Evolutionary conservation across 805 yeast species (phyloP).

Genomic region (Myxozyma neotropica): DNA sequence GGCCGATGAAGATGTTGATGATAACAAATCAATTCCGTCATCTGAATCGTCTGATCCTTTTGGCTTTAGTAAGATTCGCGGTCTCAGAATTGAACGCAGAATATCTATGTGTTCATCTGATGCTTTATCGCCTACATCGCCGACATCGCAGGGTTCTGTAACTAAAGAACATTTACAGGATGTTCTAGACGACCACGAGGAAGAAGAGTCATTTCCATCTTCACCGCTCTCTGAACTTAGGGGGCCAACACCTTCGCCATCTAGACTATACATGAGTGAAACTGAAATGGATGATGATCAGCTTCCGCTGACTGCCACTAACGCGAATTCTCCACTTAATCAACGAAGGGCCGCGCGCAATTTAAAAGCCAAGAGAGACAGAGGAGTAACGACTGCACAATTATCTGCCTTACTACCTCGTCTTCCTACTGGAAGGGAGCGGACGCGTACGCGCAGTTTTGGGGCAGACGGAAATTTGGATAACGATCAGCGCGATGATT

Average conservation of each 20-base stretch:
- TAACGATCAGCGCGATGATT: background rate
- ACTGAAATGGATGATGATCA: background rate
- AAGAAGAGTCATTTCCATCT: background rate
- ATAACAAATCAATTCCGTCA: background rate
- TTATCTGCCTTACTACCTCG: constrained; percentile 21
- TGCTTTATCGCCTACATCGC: background rate
- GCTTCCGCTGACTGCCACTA: background rate
- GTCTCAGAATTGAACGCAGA: constrained; percentile 2
- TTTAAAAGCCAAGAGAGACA: background rate
- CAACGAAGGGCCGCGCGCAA: background rate
- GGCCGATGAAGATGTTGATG: constrained; percentile 10
- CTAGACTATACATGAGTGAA: background rate
- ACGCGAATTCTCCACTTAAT: background rate
- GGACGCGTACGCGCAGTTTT: constrained; percentile 5
- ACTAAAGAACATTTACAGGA: background rate
- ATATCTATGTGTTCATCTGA: constrained; percentile 1
- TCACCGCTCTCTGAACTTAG: constrained; percentile 3
- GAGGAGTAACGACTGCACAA: constrained; percentile 21
- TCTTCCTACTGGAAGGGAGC: constrained; percentile 2
- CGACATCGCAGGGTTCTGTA: background rate
- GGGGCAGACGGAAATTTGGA: background rate
- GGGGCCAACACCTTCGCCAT: constrained; percentile 8
- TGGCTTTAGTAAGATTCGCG: constrained; percentile 26
- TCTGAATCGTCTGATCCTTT: constrained; percentile 29
- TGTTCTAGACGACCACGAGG: background rate